These are phyloP conservation scores for Glycine tomentella DNA, from an alignment of 306 rosid species.

Conservation along the genomic window DNA sequence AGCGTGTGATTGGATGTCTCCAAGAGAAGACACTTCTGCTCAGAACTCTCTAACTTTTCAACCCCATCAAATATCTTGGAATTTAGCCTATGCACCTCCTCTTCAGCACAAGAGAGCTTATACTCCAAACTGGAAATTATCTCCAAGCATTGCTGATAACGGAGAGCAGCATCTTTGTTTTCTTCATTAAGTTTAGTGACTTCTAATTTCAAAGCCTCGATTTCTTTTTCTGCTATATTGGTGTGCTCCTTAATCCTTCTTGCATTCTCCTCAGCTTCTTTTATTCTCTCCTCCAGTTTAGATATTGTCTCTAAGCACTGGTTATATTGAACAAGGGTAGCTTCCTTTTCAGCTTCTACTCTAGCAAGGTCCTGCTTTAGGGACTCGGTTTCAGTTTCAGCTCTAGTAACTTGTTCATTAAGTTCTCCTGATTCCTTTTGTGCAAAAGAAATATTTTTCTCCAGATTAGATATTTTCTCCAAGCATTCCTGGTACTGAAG, in stretches of 20 bases:
- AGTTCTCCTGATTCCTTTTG: slow-evolving; percentile 69
- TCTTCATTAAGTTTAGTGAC: slow-evolving; percentile 71
- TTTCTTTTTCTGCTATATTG: slow-evolving; percentile 64
- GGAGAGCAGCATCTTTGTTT: slow-evolving; percentile 78
- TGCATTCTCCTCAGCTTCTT: slow-evolving; percentile 71
- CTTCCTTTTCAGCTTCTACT: slow-evolving; percentile 81
- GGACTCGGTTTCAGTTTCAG: slow-evolving; percentile 69
- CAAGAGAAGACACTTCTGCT: slow-evolving; percentile 71
- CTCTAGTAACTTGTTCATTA: slow-evolving; percentile 69
- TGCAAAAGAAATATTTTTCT: slow-evolving; percentile 62
- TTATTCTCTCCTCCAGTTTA: slow-evolving; percentile 64
- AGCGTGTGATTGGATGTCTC: slow-evolving; percentile 77
- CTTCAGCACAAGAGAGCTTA: slow-evolving; percentile 67
- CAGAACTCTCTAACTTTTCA: slow-evolving; percentile 70
- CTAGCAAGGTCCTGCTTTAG: slow-evolving; percentile 73
- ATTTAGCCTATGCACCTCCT: slow-evolving; percentile 70
- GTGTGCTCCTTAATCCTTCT: slow-evolving; percentile 63
- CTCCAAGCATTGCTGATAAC: slow-evolving; percentile 77
- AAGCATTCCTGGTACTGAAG: slow-evolving; percentile 75
- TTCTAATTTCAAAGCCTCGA: slow-evolving; percentile 66
- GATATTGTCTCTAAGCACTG: slow-evolving; percentile 63
- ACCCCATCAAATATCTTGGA: slow-evolving; percentile 62
- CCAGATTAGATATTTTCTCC: slow-evolving; percentile 77
- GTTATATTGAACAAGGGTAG: slow-evolving; percentile 64
- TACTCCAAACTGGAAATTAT: slow-evolving; percentile 70